Conservation (phyloP, 768 basidiomycete species). For the Rhodosporidiobolus sp. region DNA sequence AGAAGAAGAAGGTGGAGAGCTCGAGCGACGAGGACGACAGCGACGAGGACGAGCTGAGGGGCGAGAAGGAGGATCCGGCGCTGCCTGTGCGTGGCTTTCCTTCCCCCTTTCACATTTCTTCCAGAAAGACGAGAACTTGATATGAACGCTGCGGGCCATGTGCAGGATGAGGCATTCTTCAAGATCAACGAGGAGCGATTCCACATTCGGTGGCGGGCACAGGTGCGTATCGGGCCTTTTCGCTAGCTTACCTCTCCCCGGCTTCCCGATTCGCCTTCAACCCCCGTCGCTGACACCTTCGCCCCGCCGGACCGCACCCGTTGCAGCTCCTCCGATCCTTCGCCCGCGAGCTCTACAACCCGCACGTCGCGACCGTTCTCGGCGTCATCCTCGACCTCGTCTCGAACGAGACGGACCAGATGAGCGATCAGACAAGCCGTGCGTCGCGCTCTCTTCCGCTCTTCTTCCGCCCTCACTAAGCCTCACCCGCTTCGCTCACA, state of each 20-base stretch:
- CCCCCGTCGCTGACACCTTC: too few relatives aligned
- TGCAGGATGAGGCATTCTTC: conserved; percentile 64
- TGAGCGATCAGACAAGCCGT: conserved; percentile 16
- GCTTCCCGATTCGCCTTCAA: neutral
- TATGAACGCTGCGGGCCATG: too few relatives aligned
- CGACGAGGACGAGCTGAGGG: conserved; percentile 54
- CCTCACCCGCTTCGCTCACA: neutral
- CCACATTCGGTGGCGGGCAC: conserved; percentile 68
- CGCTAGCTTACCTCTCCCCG: too few relatives aligned
- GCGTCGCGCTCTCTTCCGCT: neutral
- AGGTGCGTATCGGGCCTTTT: neutral
- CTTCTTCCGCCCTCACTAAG: too few relatives aligned
- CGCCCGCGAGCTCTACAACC: conserved; percentile 75
- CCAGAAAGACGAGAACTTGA: neutral
- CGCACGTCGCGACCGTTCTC: conserved; percentile 41
- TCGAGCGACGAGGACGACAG: conserved; percentile 11
- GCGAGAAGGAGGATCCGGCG: conserved; percentile 60
- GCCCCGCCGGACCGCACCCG: too few relatives aligned
- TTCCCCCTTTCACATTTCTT: too few relatives aligned
- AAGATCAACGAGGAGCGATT: conserved; percentile 86
- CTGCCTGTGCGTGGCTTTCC: conserved; percentile 8
- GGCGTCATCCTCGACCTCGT: conserved; percentile 36
- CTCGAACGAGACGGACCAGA: conserved; percentile 17
- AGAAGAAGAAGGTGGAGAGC: conserved; percentile 8
- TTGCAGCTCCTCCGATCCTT: conserved; percentile 71